Conservation (phyloP, 225 moss, liverwort and hornwort genomes). For the Takakia lepidozioides region DNA sequence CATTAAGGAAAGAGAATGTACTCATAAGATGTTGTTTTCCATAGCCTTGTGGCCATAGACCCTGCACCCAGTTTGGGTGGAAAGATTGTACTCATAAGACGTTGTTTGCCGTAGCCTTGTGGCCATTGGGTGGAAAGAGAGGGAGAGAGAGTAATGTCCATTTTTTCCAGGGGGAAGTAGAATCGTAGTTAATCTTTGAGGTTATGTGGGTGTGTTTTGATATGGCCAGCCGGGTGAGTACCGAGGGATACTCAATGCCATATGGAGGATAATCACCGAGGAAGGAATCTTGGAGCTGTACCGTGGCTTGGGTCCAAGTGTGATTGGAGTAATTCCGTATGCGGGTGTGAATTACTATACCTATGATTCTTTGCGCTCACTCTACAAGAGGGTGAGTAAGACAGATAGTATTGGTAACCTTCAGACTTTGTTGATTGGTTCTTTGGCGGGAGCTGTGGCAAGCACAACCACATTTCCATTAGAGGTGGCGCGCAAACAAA, state of each 20-base stretch:
- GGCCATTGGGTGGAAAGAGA: too few species aligned
- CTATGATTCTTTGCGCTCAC: constrained; percentile 58
- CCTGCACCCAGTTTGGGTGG: too few species aligned
- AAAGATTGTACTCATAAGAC: too few species aligned
- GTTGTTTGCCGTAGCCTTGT: too few species aligned
- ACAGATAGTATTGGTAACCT: constrained; percentile 69
- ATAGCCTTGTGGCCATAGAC: too few species aligned
- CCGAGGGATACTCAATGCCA: constrained; percentile 58
- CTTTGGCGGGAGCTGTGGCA: constrained; percentile 66
- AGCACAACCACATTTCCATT: constrained; percentile 76
- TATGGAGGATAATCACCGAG: constrained; percentile 61
- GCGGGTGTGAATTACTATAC: constrained; percentile 74
- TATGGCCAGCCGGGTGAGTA: constrained; percentile 58
- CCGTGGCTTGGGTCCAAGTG: constrained; percentile 70
- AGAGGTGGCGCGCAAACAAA: constrained; percentile 74
- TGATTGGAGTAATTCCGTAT: constrained; percentile 76
- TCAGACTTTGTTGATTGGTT: constrained; percentile 72
- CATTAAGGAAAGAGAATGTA: too few species aligned
- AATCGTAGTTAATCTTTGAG: background rate
- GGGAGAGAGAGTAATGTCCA: background rate
- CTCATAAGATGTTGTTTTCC: too few species aligned
- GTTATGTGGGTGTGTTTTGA: background rate
- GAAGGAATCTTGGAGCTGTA: constrained; percentile 71
- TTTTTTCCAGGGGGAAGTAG: background rate
- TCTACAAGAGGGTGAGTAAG: constrained; percentile 53